Evolutionary conservation across 2,329 filamentous ascomycete species (phyloP), one percentile per base, ranked within the genome.

Genomic region (Aspergillus arachidicola): DNA sequence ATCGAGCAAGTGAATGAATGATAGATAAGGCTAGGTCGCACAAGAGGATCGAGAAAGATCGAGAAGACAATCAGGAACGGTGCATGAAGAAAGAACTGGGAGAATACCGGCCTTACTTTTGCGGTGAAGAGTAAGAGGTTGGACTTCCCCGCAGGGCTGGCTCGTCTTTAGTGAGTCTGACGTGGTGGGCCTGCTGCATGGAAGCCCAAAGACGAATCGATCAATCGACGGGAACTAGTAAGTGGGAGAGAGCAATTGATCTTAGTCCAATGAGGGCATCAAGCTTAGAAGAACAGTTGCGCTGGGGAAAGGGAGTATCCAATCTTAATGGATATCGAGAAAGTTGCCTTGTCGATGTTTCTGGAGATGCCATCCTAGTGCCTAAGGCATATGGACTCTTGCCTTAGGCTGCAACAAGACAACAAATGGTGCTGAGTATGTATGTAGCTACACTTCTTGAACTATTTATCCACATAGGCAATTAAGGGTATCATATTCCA

Each of bases 181-280:
- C 64, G 69, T 72, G 71, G 66, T 66, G 60, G 59, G 59, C 43
- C 59, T 43, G 60, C 69, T 74, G 72, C 72, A 71, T 73, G 69
- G 70, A 72, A 72, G 68, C 72, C 72, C 64, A 61, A 72, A 46
- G 61, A 63, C 34, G 43, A 38, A 34, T 38, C 51, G 21, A 56
- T 46, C 48, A 51, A 32, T 41, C n/a, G 38, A 41, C 38, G 38
- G 38, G 38, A n/a, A 41, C 16, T 41, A 41, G 32, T 3, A 11
- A 41, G 16, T 53, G 50, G 26, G 11, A 53, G 23, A 19, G 9
- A 14, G 53, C 38, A 48, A 38, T 50, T 14, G 23, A 10, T 41
- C 11, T 21, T 28, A 23, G n/a, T 23, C 43, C 4, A 23, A 21
- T 6, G 43, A 14, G 14, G n/a, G 23, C 43, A 46, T 46, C 21